These are phyloP conservation scores for Pyrus betulifolia DNA, from an alignment of 306 rosid genomes.

Conservation along the genomic window DNA sequence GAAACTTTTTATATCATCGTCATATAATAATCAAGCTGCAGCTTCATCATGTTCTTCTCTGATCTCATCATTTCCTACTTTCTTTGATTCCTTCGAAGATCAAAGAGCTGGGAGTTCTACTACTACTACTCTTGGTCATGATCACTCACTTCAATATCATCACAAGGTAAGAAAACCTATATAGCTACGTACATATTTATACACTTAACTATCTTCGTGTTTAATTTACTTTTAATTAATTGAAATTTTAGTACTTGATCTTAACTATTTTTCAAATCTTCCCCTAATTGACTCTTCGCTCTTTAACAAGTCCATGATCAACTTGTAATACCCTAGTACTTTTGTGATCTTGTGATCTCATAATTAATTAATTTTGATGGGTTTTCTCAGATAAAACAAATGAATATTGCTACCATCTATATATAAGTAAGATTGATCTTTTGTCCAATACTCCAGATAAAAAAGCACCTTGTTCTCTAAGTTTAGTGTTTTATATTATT, in stretches of 20 bases:
- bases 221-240: not conserved
- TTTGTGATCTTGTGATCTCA: not conserved
- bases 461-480: not conserved
- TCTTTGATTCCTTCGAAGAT: slow-evolving; percentile 22
- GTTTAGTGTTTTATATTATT: not conserved
- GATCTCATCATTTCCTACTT: slow-evolving; percentile 21
- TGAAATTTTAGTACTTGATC: not conserved
- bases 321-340: not conserved
- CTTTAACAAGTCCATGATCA: not conserved
- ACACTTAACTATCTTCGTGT: not conserved
- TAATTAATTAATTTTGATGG: not conserved
- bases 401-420: not conserved
- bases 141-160: slow-evolving; percentile 14
- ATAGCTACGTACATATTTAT: not conserved
- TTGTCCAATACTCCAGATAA: not conserved
- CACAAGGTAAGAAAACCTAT: slow-evolving; percentile 37
- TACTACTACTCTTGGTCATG: not conserved
- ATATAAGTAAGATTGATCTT: not conserved
- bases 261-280: not conserved
- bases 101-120: slow-evolving; percentile 14
- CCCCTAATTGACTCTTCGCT: not conserved
- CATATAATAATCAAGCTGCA: not conserved
- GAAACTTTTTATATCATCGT: slow-evolving; percentile 19
- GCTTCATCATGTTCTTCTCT: slow-evolving; percentile 26
- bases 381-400: not conserved